Conservation (phyloP, 495 filamentous ascomycete genomes). For the Amphirosellinia nigrospora region DNA sequence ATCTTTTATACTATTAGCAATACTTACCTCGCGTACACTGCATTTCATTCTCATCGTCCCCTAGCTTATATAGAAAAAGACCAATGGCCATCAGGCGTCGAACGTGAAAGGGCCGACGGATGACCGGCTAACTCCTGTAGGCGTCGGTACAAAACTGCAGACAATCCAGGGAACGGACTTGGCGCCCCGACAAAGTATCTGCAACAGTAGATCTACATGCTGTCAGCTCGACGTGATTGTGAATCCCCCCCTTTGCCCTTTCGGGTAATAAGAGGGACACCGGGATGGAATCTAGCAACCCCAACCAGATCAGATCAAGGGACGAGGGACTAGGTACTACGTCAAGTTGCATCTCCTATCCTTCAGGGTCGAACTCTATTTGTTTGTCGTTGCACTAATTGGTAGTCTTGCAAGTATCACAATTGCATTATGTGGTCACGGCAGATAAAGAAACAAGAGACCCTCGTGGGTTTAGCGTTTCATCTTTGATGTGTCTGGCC, state of each 20-base stretch:
- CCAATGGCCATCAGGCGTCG: neutral
- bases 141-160: neutral
- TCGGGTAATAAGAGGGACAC: constrained; percentile 10
- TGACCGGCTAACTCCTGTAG: neutral
- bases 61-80: neutral
- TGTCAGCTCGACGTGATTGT: constrained; percentile 2
- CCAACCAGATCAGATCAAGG: constrained; percentile 9
- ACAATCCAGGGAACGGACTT: neutral
- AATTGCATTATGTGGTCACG: neutral
- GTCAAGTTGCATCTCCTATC: constrained; percentile 15
- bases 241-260: constrained; percentile 9
- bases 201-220: neutral
- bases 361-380: neutral
- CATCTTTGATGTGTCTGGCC: neutral
- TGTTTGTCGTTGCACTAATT: neutral
- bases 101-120: neutral
- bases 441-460: neutral
- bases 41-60: neutral
- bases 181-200: constrained; percentile 13
- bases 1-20: neutral
- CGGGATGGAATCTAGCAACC: neutral
- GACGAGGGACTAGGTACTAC: neutral
- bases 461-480: neutral
- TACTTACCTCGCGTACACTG: neutral
- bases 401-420: neutral